These are phyloP conservation scores for Boletus pseudopeckii DNA, from an alignment of 768 basidiomycete genomes.

Conservation along the genomic window DNA sequence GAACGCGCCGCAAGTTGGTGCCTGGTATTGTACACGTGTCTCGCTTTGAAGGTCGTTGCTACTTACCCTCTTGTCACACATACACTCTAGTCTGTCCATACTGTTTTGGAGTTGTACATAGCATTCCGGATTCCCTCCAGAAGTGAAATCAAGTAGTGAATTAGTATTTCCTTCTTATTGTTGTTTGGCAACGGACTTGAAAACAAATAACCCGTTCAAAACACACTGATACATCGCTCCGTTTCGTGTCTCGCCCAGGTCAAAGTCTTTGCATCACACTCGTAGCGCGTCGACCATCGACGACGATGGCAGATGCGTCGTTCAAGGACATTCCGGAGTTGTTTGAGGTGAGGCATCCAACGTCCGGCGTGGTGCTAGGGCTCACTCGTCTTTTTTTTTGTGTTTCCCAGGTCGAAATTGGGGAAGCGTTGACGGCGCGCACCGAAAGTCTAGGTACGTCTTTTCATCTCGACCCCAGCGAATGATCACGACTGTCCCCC, in stretches of 20 bases:
- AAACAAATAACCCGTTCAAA: conserved; percentile 17
- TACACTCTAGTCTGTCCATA: conserved; percentile 11
- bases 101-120: conserved; percentile 19
- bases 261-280: neutral
- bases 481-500: neutral
- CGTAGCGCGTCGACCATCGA: conserved; percentile 8
- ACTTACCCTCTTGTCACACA: conserved; percentile 12
- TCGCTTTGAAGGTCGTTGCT: neutral
- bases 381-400: neutral
- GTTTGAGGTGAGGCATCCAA: conserved; percentile 67
- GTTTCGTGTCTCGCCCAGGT: neutral
- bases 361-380: neutral
- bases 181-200: conserved; percentile 28
- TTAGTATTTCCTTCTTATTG: neutral
- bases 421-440: conserved; percentile 82
- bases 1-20: conserved; percentile 4
- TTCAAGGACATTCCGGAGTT: conserved; percentile 96
- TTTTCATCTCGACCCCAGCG: neutral
- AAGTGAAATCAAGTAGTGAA: conserved; percentile 4
- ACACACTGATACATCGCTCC: neutral
- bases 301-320: conserved; percentile 60
- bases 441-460: conserved; percentile 87
- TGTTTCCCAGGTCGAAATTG: conserved; percentile 69
- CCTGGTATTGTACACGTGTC: neutral
- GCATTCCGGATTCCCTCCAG: neutral